Evolutionary conservation across 2,329 filamentous ascomycete genomes (phyloP).

Genomic region (Chalaropsis ovoidea): DNA sequence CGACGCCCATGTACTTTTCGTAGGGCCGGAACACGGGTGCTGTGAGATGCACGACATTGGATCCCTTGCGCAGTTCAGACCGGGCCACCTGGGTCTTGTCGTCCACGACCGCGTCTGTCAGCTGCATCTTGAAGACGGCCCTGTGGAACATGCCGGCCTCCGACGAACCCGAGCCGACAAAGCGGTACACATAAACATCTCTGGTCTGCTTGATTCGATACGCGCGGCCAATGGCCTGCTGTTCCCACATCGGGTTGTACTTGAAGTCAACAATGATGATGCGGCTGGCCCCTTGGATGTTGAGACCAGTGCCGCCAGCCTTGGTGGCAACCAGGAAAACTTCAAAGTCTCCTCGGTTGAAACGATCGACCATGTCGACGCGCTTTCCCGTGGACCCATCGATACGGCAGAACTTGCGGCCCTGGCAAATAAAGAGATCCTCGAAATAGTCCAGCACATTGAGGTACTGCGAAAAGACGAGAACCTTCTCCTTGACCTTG

Average conservation of each 20-base stretch:
- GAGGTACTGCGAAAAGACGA: conserved; percentile 70
- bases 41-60: conserved; percentile 16
- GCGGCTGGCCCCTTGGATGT: conserved; percentile 72
- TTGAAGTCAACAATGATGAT: conserved; percentile 77
- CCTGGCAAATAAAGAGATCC: conserved; percentile 41
- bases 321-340: conserved; percentile 74
- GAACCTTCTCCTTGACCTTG: conserved; percentile 56
- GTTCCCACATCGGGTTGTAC: conserved; percentile 71
- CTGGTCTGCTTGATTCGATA: conserved; percentile 79
- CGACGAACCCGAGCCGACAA: conserved; percentile 67
- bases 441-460: conserved; percentile 60
- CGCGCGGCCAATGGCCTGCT: conserved; percentile 76
- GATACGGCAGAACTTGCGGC: conserved; percentile 47
- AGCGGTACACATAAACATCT: conserved; percentile 72
- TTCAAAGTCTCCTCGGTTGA: conserved; percentile 50
- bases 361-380: conserved; percentile 54
- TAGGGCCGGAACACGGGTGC: not conserved
- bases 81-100: conserved; percentile 64
- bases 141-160: conserved; percentile 65
- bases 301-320: conserved; percentile 73
- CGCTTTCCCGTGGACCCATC: conserved; percentile 56
- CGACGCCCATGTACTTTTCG: conserved; percentile 18
- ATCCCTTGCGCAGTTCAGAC: conserved; percentile 42
- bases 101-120: conserved; percentile 72
- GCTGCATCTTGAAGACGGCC: conserved; percentile 70